Percentiles rank a stretch among this genome's conserved stretches.
Conservation (phyloP, 164 flowering plant genomes). For the Santalum album region DNA sequence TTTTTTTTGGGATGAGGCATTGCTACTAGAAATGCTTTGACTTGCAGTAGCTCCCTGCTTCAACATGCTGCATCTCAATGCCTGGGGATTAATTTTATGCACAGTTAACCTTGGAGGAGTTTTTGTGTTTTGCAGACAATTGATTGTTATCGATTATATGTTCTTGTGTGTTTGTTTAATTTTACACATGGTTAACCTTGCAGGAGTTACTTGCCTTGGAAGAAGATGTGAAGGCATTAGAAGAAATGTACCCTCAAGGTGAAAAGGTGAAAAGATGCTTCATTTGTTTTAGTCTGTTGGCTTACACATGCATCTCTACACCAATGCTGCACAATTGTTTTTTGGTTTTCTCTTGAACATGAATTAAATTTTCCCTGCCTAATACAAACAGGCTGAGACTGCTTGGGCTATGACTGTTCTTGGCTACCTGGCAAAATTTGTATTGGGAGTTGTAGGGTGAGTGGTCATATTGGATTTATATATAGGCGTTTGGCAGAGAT, state of each 20-base stretch:
- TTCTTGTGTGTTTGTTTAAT: not conserved
- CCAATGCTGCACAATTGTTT: not conserved
- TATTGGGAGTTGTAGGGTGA: conserved; percentile 83
- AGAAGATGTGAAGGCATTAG: conserved; percentile 89
- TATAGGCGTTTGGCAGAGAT: too few relatives aligned
- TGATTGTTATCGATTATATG: not conserved
- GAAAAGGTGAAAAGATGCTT: conserved; percentile 63
- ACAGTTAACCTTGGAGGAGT: too few relatives aligned
- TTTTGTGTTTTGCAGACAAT: too few relatives aligned
- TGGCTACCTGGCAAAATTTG: conserved; percentile 86
- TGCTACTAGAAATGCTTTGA: too few relatives aligned
- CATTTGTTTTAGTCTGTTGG: not conserved
- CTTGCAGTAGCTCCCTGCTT: too few relatives aligned
- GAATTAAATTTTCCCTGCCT: conserved; percentile 5
- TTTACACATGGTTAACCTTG: conserved; percentile 13
- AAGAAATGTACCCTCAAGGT: conserved; percentile 98
- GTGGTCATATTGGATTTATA: too few relatives aligned
- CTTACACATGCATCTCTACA: not conserved
- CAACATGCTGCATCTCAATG: too few relatives aligned
- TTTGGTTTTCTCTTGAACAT: not conserved
- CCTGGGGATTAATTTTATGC: too few relatives aligned
- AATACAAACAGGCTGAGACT: conserved; percentile 69
- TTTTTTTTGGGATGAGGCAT: too few relatives aligned
- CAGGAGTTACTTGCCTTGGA: conserved; percentile 92
- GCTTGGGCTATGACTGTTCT: conserved; percentile 96